phyloP scores from a whole-genome alignment of 1,139 yeast genomes.

The Magnusiomyces suaveolens region DNA sequence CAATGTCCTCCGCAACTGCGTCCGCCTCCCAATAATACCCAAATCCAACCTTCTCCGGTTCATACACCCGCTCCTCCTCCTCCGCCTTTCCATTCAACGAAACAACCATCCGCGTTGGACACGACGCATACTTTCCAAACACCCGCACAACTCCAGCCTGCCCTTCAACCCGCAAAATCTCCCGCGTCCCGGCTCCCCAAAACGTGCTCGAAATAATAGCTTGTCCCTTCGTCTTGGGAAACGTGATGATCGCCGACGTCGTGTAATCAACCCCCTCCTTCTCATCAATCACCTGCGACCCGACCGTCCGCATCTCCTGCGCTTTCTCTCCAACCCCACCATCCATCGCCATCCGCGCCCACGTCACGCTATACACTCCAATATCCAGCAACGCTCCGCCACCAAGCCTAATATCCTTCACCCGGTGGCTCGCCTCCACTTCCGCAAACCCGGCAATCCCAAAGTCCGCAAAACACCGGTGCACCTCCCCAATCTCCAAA shows the following conservation, averaged over 20 bases:
- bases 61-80: slow-evolving; percentile 16
- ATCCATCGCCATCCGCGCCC: slow-evolving; percentile 30
- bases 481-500: slow-evolving; percentile 40
- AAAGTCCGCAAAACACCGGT: slow-evolving; percentile 36
- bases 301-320: slow-evolving; percentile 18
- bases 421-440: slow-evolving; percentile 29
- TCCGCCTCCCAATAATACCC: slow-evolving; percentile 49
- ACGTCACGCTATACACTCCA: slow-evolving; percentile 48
- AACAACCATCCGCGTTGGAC: slow-evolving; percentile 26
- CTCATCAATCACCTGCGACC: slow-evolving; percentile 18
- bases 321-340: slow-evolving; percentile 26
- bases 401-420: slow-evolving; percentile 40
- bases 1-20: slow-evolving; percentile 27
- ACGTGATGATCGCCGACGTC: slow-evolving; percentile 24
- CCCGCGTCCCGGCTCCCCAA: slow-evolving; percentile 20
- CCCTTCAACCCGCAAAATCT: slow-evolving; percentile 27
- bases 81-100: slow-evolving; percentile 6
- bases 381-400: slow-evolving; percentile 55
- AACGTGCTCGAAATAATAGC: slow-evolving; percentile 28
- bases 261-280: slow-evolving; percentile 28
- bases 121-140: slow-evolving; percentile 23
- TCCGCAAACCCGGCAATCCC: slow-evolving; percentile 28
- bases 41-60: slow-evolving; percentile 24
- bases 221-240: slow-evolving; percentile 24
- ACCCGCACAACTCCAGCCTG: slow-evolving; percentile 28